phyloP scores from a whole-genome alignment of 768 basidiomycete species.

The Jaapia argillacea region DNA sequence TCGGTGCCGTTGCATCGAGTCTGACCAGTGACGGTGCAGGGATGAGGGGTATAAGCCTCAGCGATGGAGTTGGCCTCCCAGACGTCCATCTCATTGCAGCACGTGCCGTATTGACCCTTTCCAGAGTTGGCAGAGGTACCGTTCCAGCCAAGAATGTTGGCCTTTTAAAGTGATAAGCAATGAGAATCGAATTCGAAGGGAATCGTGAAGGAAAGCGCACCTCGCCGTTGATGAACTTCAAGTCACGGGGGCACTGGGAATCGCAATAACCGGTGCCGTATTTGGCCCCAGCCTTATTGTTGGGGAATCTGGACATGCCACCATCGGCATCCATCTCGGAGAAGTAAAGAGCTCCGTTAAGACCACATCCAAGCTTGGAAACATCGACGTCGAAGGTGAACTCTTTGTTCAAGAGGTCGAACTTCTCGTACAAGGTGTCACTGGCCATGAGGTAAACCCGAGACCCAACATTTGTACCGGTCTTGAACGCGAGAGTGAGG shows the following conservation, averaged over 20 bases:
- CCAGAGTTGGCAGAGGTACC: constrained; percentile 34
- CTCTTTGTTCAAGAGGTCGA: constrained; percentile 36
- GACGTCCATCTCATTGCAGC: constrained; percentile 42
- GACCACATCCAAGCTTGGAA: constrained; percentile 44
- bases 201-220: constrained; percentile 18
- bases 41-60: constrained; percentile 42
- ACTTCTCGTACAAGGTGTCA: constrained; percentile 32
- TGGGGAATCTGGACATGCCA: constrained; percentile 37
- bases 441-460: constrained; percentile 40
- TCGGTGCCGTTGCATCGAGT: constrained; percentile 18
- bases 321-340: constrained; percentile 50
- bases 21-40: no score
- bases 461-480: constrained; percentile 26
- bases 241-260: constrained; percentile 55
- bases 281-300: constrained; percentile 49
- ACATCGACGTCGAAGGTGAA: constrained; percentile 56
- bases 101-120: constrained; percentile 35
- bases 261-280: constrained; percentile 63
- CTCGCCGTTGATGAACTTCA: constrained; percentile 42
- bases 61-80: constrained; percentile 41
- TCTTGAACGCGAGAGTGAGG: no score
- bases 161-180: constrained; percentile 15
- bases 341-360: constrained; percentile 57
- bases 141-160: constrained; percentile 36
- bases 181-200: background rate